Percentiles rank a stretch among this genome's conserved stretches.
These are phyloP conservation scores for Terfezia boudieri DNA, from an alignment of 495 filamentous ascomycete genomes.

Conservation along the genomic window DNA sequence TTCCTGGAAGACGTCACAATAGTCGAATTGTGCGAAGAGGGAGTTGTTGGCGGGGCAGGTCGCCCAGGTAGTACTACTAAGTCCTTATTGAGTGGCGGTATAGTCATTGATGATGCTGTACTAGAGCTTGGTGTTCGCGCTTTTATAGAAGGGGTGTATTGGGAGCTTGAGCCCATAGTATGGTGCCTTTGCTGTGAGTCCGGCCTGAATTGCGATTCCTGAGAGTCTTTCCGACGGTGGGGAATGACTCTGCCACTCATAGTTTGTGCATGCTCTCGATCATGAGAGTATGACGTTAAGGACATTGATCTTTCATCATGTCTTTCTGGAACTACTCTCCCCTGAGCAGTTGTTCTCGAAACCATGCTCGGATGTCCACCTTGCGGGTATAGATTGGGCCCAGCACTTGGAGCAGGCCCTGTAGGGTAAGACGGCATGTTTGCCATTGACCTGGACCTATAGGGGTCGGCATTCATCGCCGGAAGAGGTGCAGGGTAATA, in stretches of 20 bases:
- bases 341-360: constrained; percentile 71
- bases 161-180: constrained; percentile 11
- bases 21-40: neutral
- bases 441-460: constrained; percentile 81
- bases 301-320: constrained; percentile 92
- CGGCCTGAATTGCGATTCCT: constrained; percentile 18
- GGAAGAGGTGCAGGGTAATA: constrained; percentile 36
- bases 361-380: constrained; percentile 16
- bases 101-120: constrained; percentile 12
- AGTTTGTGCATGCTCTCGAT: constrained; percentile 62
- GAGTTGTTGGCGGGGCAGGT: neutral
- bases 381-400: constrained; percentile 5
- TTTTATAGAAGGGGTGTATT: constrained; percentile 14
- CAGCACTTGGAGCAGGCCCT: neutral
- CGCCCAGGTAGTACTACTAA: neutral
- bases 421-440: constrained; percentile 26
- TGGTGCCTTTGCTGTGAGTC: constrained; percentile 11
- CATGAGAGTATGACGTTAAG: constrained; percentile 62
- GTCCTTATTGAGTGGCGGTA: neutral
- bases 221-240: constrained; percentile 20
- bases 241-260: constrained; percentile 83
- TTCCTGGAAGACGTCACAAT: constrained; percentile 23
- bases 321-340: constrained; percentile 70
- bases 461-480: constrained; percentile 62
- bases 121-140: constrained; percentile 18